phyloP scores from a whole-genome alignment of 352 stramenopile genomes.

The Blastocystis sp. region DNA sequence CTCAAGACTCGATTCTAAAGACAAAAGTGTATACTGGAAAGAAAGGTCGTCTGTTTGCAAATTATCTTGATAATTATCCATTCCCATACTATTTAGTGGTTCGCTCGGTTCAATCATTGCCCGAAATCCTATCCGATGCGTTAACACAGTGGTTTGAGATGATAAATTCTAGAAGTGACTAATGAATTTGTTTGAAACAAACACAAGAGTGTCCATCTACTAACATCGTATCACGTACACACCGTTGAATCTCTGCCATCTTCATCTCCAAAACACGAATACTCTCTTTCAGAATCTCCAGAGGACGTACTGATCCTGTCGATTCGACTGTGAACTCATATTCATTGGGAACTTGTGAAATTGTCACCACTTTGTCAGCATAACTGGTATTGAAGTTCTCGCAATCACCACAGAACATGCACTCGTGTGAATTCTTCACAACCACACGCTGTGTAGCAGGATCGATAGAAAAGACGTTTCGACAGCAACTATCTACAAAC shows the following conservation, averaged over 20 bases:
- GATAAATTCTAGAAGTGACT: slow-evolving; percentile 57
- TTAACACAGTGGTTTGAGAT: slow-evolving; percentile 99
- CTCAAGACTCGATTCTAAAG: slow-evolving; percentile 87
- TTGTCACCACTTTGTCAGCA: slow-evolving; percentile 55
- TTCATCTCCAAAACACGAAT: slow-evolving; percentile 50
- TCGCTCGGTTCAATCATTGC: slow-evolving; percentile 84
- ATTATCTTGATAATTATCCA: slow-evolving; percentile 98
- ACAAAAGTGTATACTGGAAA: slow-evolving; percentile 93
- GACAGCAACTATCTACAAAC: slow-evolving; percentile 24
- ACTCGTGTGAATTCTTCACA: not conserved
- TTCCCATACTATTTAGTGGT: slow-evolving; percentile 99
- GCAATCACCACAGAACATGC: slow-evolving; percentile 61
- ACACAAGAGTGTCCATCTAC: not conserved
- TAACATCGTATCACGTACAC: slow-evolving; percentile 10
- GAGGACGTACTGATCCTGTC: slow-evolving; percentile 22
- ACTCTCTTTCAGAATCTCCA: slow-evolving; percentile 53
- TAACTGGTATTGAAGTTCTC: slow-evolving; percentile 59
- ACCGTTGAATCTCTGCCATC: not conserved
- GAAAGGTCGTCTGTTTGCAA: slow-evolving; percentile 88
- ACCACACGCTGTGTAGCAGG: slow-evolving; percentile 30
- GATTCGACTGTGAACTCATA: slow-evolving; percentile 41
- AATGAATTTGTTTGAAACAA: not conserved
- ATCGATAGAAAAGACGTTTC: slow-evolving; percentile 51
- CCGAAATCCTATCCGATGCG: slow-evolving; percentile 95
- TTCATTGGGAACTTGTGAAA: slow-evolving; percentile 25